Conservation (phyloP, 148 eudicot species). For the Fagopyrum tataricum region DNA sequence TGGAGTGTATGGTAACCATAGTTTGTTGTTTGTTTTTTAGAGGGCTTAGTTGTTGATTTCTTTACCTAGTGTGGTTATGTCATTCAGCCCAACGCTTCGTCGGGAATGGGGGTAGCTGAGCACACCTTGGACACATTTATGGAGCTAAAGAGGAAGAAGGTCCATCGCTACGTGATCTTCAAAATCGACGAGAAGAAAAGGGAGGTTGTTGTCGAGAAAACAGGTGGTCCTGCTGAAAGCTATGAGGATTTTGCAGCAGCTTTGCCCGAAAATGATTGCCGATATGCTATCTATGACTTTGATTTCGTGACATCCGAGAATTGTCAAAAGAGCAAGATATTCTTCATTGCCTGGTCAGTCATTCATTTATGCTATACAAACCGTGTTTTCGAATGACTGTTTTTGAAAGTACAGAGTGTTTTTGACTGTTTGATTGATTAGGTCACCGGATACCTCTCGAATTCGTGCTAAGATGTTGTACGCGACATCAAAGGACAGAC, state of each 20-base stretch:
- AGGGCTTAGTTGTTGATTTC: neutral
- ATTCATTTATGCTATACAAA: neutral
- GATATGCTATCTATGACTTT: slow-evolving; percentile 15
- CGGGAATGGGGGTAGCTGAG: slow-evolving; percentile 15
- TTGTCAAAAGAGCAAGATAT: slow-evolving; percentile 15
- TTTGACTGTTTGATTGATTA: neutral
- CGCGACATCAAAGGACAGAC: slow-evolving; percentile 12
- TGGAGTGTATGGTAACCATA: no score
- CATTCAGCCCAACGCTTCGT: slow-evolving; percentile 11
- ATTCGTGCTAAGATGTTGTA: slow-evolving; percentile 13
- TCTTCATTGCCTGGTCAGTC: slow-evolving; percentile 16
- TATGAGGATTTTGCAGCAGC: slow-evolving; percentile 10
- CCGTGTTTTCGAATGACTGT: neutral
- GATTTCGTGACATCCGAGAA: slow-evolving; percentile 14
- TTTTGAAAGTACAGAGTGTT: neutral
- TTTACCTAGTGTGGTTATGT: neutral
- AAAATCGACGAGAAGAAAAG: slow-evolving; percentile 12
- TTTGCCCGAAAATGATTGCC: slow-evolving; percentile 11
- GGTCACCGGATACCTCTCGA: slow-evolving; percentile 5
- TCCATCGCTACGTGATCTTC: slow-evolving; percentile 12
- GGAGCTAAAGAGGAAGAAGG: slow-evolving; percentile 10
- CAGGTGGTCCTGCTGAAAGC: slow-evolving; percentile 6
- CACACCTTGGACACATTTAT: slow-evolving; percentile 5
- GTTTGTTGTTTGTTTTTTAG: no score
- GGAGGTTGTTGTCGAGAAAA: slow-evolving; percentile 12